phyloP scores from a whole-genome alignment of 495 filamentous ascomycete species.

The Astrocystis sublimbata region DNA sequence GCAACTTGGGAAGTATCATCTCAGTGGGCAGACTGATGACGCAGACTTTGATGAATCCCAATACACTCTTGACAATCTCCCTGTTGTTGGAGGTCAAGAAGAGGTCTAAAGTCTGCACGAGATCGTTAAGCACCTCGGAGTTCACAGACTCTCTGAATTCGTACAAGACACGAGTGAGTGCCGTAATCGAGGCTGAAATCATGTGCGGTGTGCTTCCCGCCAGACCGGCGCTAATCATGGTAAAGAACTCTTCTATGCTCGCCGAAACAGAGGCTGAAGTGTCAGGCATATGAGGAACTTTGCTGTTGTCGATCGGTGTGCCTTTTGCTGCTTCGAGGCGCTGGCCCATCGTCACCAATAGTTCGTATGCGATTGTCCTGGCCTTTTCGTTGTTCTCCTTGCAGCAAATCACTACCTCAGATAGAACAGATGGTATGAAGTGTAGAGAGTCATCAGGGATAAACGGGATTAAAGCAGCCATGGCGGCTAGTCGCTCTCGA shows the following conservation, averaged over 20 bases:
- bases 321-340: slow-evolving; percentile 68
- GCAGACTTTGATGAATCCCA: slow-evolving; percentile 96
- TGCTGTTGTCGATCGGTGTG: slow-evolving; percentile 75
- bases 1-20: slow-evolving; percentile 70
- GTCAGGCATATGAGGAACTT: slow-evolving; percentile 79
- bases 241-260: slow-evolving; percentile 91
- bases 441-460: slow-evolving; percentile 75
- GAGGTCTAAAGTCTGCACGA: slow-evolving; percentile 89
- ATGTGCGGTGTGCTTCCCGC: slow-evolving; percentile 91
- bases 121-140: slow-evolving; percentile 61
- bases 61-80: slow-evolving; percentile 88
- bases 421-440: slow-evolving; percentile 88
- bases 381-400: slow-evolving; percentile 98
- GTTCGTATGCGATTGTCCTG: slow-evolving; percentile 81
- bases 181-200: slow-evolving; percentile 91
- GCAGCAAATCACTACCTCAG: slow-evolving; percentile 89
- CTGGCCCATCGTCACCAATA: slow-evolving; percentile 85
- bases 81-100: slow-evolving; percentile 94
- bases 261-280: slow-evolving; percentile 76
- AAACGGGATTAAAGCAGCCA: slow-evolving; percentile 73
- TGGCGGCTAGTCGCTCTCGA: slow-evolving; percentile 79
- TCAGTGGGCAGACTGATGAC: slow-evolving; percentile 79
- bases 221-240: slow-evolving; percentile 94
- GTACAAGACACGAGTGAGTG: slow-evolving; percentile 86
- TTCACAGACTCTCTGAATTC: slow-evolving; percentile 70